Base-by-base conservation (phyloP, 768 basidiomycete genomes). In the Pulveroboletus frians region DNA sequence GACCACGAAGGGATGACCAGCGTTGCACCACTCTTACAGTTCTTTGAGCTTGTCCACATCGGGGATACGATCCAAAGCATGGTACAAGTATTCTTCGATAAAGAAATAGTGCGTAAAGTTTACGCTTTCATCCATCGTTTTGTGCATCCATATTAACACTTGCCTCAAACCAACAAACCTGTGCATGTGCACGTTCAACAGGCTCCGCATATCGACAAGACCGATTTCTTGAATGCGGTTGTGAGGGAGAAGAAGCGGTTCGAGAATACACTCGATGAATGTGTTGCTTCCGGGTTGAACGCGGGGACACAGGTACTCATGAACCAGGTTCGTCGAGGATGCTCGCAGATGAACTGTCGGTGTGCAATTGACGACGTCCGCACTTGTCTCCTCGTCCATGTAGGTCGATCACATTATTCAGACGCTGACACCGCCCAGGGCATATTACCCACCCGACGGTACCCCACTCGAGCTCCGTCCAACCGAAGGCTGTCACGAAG, bases 61-160 rank as follows among this genome's bases (percentile, higher is more conserved):
- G 96, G 93, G 1, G 95, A 99, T 63, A 99, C 91, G 14, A 97
- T 98, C 38, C 92, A 95, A 68, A 91, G 85, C 15, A 97, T 98
- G 83, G 83, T 96, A 6, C 93, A 99, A 58, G 96, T 97, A 2
- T 99, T 94, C 67, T 99, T 95, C 62, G 96, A 98, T 63, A 94
- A 94, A 61, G 95, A 96, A 59, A 71, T 98, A 69, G 91, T 88
- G 52, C 21, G 84, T 17, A 50, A 1, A 6, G 18, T n/a, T 30
- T 14, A 7, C 9, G 2, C 17, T 5, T 15, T 23, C 20, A 11
- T 20, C 38, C 13, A 21, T 15, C 8, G 38, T 39, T 21, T 26
- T n/a, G 27, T 32, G n/a, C 35, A 9, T 35, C 3, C 9, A 17
- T 17, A 9, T n/a, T 35, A n/a, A 35, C n/a, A 3, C 8, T 11